These are phyloP conservation scores for Citrus medica DNA, from an alignment of 345 rosid species.

Conservation along the genomic window DNA sequence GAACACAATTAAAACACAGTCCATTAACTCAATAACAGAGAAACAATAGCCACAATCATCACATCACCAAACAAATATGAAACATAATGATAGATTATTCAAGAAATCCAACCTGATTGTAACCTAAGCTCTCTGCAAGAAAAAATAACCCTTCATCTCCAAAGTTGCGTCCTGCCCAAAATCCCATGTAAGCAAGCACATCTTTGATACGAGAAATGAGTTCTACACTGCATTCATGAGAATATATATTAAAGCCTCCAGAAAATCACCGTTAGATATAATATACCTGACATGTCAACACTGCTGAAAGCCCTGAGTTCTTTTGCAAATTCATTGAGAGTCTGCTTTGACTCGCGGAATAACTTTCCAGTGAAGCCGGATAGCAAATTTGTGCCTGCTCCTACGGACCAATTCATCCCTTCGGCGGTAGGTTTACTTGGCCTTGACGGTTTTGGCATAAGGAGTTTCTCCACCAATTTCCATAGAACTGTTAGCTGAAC, in stretches of 20 bases:
- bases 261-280: background rate
- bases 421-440: constrained; percentile 38
- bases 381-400: constrained; percentile 70
- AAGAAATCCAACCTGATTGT: constrained; percentile 66
- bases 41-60: constrained; percentile 2
- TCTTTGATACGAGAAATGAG: background rate
- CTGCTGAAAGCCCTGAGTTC: constrained; percentile 68
- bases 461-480: constrained; percentile 76
- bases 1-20: constrained; percentile 11
- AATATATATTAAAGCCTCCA: background rate
- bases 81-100: constrained; percentile 1
- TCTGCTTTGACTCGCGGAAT: constrained; percentile 71
- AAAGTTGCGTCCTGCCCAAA: constrained; percentile 70
- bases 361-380: constrained; percentile 62
- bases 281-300: constrained; percentile 95
- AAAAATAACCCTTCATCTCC: constrained; percentile 93
- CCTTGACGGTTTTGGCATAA: constrained; percentile 47
- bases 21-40: background rate
- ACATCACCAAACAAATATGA: background rate
- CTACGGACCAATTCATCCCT: constrained; percentile 75
- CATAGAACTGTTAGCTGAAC: constrained; percentile 95
- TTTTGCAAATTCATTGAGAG: constrained; percentile 78
- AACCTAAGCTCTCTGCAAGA: constrained; percentile 85
- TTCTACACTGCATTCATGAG: background rate
- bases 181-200: constrained; percentile 8